Conservation (phyloP, 148 eudicot species). For the Arctostaphylos glauca region DNA sequence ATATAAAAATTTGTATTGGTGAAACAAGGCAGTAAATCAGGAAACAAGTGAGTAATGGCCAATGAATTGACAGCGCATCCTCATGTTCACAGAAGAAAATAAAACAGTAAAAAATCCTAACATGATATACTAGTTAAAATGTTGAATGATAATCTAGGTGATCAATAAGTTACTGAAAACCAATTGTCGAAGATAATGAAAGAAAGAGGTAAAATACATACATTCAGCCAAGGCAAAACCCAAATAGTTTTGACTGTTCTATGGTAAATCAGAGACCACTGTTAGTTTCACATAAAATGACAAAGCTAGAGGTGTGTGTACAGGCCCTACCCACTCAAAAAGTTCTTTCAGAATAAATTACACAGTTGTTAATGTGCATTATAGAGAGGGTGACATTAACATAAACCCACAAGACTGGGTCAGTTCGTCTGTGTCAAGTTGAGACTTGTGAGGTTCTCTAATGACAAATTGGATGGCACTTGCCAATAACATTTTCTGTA, state of each 20-base stretch:
- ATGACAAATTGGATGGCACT: neutral
- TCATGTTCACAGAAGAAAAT: neutral
- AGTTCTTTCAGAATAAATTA: neutral
- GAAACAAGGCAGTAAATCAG: neutral
- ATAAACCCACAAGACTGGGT: neutral
- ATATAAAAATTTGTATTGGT: neutral
- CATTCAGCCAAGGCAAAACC: neutral
- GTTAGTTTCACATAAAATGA: neutral
- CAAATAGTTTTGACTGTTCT: neutral
- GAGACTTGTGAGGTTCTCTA: neutral
- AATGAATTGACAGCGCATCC: neutral
- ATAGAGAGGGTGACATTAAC: neutral
- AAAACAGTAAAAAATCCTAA: neutral
- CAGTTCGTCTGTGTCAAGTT: neutral
- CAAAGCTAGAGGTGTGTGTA: neutral
- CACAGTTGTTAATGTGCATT: neutral
- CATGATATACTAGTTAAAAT: neutral
- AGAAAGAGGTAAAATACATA: neutral
- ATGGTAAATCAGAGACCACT: conserved; percentile 1
- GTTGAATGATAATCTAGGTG: neutral
- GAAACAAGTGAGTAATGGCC: neutral
- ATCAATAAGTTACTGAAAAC: neutral
- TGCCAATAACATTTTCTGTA: neutral
- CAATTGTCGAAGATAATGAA: neutral
- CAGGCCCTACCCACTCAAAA: no score